phyloP scores from a whole-genome alignment of 2,329 filamentous ascomycete genomes.

The Neofusicoccum kwambonambiense region DNA sequence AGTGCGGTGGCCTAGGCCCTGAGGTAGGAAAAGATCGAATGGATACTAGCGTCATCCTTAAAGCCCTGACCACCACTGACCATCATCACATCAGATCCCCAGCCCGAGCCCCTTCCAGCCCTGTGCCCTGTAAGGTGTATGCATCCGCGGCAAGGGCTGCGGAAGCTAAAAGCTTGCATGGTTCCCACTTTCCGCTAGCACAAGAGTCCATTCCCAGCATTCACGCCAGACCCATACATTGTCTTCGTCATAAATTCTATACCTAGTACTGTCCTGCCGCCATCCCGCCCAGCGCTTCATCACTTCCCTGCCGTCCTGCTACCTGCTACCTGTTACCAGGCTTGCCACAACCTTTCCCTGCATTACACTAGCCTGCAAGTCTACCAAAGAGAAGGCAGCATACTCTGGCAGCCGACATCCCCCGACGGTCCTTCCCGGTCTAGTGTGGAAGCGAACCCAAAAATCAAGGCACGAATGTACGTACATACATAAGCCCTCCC shows the following conservation, averaged over 20 bases:
- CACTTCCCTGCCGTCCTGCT: conserved; percentile 1
- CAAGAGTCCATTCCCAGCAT: conserved; percentile 11
- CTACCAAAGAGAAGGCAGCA: background rate
- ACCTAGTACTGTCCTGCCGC: background rate
- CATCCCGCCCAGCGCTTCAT: conserved; percentile 2
- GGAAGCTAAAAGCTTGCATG: conserved; percentile 18
- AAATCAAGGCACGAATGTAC: background rate
- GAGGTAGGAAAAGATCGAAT: conserved; percentile 10
- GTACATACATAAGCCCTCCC: conserved; percentile 14
- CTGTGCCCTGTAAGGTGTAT: conserved; percentile 16
- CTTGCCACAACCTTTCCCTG: conserved; percentile 6
- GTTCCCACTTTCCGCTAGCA: conserved; percentile 12
- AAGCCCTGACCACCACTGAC: conserved; percentile 4
- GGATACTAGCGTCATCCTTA: conserved; percentile 10
- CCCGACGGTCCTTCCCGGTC: background rate
- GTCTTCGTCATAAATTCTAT: conserved; percentile 12
- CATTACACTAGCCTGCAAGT: background rate
- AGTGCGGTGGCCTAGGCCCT: conserved; percentile 10
- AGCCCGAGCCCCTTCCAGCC: conserved; percentile 6
- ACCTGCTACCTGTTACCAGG: conserved; percentile 11
- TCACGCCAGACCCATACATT: background rate
- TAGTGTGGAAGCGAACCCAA: background rate
- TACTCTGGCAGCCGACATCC: background rate
- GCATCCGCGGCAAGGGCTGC: conserved; percentile 17
- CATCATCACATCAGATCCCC: conserved; percentile 16